These are phyloP conservation scores for Musa balbisiana DNA, from an alignment of 202 grass and related monocot genomes.

Conservation along the genomic window DNA sequence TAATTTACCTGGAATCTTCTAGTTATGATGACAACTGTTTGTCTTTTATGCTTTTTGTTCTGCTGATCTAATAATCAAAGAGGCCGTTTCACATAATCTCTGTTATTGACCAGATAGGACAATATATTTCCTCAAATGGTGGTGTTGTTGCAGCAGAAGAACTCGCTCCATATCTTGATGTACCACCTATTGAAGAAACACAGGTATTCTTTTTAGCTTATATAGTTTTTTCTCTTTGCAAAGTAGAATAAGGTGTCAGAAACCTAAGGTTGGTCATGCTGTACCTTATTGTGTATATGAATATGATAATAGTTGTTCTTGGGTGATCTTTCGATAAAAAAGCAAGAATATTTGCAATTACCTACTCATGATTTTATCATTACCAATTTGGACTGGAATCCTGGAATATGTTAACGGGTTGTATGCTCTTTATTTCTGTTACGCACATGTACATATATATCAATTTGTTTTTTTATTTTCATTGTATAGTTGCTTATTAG, in stretches of 20 bases:
- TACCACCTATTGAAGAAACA: constrained; percentile 47
- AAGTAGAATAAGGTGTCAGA: neutral
- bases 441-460: too few relatives aligned
- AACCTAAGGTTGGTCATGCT: neutral
- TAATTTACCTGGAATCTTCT: neutral
- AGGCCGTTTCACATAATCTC: neutral
- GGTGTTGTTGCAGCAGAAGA: constrained; percentile 95
- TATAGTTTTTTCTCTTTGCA: neutral
- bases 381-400: neutral
- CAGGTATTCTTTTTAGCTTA: constrained; percentile 38
- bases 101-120: constrained; percentile 61
- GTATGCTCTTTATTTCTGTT: neutral
- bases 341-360: neutral
- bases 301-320: too few relatives aligned
- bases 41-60: neutral
- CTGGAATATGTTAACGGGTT: neutral
- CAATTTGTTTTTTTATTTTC: neutral
- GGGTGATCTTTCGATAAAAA: too few relatives aligned
- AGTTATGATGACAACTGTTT: neutral
- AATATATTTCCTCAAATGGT: constrained; percentile 94
- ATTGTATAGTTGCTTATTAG: neutral
- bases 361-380: neutral
- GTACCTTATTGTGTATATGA: neutral
- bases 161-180: constrained; percentile 91
- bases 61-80: neutral